Percentiles rank a stretch among this genome's conserved stretches.
Evolutionary conservation across 1,139 yeast genomes (phyloP).

Genomic region (Blastobotrys indianensis): DNA sequence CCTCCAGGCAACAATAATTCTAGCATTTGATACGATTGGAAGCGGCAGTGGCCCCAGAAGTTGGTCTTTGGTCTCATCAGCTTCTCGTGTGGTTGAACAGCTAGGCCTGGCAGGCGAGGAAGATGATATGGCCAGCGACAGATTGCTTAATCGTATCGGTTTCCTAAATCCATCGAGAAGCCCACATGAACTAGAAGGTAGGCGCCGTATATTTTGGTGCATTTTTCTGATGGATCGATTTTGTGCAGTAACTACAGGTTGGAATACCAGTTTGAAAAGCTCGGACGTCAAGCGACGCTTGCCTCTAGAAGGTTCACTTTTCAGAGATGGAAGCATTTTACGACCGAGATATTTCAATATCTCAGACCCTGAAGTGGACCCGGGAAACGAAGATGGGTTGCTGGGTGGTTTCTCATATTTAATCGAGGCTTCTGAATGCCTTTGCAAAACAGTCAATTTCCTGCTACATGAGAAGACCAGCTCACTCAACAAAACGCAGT

Average conservation of each 20-base stretch:
- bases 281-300: conserved; percentile 19
- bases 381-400: conserved; percentile 14
- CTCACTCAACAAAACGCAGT: conserved; percentile 10
- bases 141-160: background rate
- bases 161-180: conserved; percentile 8
- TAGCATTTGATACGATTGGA: conserved; percentile 25
- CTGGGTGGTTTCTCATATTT: conserved; percentile 24
- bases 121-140: conserved; percentile 1
- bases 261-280: conserved; percentile 21
- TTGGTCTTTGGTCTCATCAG: conserved; percentile 20
- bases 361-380: conserved; percentile 8
- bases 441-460: conserved; percentile 18
- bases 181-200: conserved; percentile 11
- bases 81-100: conserved; percentile 22
- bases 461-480: conserved; percentile 13
- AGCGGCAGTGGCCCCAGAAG: conserved; percentile 23
- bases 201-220: conserved; percentile 24
- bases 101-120: conserved; percentile 20
- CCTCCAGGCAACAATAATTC: conserved; percentile 23
- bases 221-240: conserved; percentile 23
- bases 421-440: conserved; percentile 24
- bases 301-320: conserved; percentile 20
- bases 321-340: conserved; percentile 10
- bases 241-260: conserved; percentile 23
- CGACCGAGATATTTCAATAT: conserved; percentile 20